Conservation (phyloP, 2,329 filamentous ascomycete genomes). For the Juglanconis oblonga region DNA sequence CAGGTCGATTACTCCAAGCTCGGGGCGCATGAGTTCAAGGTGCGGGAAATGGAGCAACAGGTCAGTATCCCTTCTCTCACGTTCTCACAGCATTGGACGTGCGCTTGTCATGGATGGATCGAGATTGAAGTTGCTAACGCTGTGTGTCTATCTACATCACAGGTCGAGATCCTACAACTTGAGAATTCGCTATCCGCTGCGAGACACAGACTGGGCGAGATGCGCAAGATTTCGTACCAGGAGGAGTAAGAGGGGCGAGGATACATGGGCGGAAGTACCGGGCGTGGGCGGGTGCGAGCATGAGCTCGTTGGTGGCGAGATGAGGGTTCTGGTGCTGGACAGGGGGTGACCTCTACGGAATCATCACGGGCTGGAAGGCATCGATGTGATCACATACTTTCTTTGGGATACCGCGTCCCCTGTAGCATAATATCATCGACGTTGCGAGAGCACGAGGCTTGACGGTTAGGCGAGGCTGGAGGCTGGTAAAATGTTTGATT, state of each 20-base stretch:
- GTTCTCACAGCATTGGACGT: not conserved
- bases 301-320: not conserved
- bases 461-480: not conserved
- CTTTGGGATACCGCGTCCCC: not conserved
- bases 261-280: not conserved
- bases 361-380: not conserved
- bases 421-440: not conserved
- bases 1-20: constrained; percentile 84
- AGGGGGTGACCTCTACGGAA: not conserved
- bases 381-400: not conserved
- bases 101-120: not conserved
- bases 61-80: constrained; percentile 49
- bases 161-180: constrained; percentile 96
- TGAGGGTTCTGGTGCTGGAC: not conserved
- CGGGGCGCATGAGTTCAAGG: constrained; percentile 95
- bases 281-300: not conserved
- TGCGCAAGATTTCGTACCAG: constrained; percentile 95
- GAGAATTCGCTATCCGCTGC: constrained; percentile 83
- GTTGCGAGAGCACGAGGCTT: not conserved
- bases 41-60: constrained; percentile 99
- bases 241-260: constrained; percentile 54
- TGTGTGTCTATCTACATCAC: constrained; percentile 9
- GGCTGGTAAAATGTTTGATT: not conserved
- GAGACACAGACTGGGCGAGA: constrained; percentile 83
- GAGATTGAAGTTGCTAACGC: not conserved